Evolutionary conservation across 2,329 filamentous ascomycete species (phyloP).

Genomic region (Cordyceps javanica): DNA sequence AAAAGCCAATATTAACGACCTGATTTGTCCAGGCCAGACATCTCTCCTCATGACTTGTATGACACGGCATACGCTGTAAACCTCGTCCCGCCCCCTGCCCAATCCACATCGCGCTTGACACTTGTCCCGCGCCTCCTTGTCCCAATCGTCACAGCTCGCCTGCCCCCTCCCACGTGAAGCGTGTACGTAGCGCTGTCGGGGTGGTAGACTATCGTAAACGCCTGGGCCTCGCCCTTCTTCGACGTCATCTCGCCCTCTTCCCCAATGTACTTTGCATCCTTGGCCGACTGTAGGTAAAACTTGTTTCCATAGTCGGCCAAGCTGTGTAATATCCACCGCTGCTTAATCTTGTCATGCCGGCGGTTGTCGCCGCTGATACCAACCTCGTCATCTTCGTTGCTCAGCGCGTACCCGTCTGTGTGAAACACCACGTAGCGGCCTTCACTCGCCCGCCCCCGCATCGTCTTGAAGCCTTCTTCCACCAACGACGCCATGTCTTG

Average conservation of each 20-base stretch:
- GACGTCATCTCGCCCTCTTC: conserved; percentile 10
- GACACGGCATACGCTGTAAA: conserved; percentile 5
- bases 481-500: conserved; percentile 29
- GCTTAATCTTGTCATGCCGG: conserved; percentile 32
- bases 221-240: not conserved
- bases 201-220: conserved; percentile 5
- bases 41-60: not conserved
- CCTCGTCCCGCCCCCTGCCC: not conserved
- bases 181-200: conserved; percentile 2
- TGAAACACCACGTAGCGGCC: conserved; percentile 48
- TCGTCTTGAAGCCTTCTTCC: conserved; percentile 47
- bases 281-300: conserved; percentile 22
- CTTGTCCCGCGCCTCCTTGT: not conserved
- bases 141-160: not conserved
- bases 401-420: conserved; percentile 32
- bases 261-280: conserved; percentile 20
- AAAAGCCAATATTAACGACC: too few relatives aligned
- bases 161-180: not conserved
- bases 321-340: conserved; percentile 43
- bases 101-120: not conserved
- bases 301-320: conserved; percentile 17
- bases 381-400: conserved; percentile 22
- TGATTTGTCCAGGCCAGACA: not conserved
- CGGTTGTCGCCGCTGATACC: conserved; percentile 7
- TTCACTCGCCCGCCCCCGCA: conserved; percentile 44